Base-by-base conservation (phyloP, 2,329 filamentous ascomycete species). In the Neofusicoccum parvum region DNA sequence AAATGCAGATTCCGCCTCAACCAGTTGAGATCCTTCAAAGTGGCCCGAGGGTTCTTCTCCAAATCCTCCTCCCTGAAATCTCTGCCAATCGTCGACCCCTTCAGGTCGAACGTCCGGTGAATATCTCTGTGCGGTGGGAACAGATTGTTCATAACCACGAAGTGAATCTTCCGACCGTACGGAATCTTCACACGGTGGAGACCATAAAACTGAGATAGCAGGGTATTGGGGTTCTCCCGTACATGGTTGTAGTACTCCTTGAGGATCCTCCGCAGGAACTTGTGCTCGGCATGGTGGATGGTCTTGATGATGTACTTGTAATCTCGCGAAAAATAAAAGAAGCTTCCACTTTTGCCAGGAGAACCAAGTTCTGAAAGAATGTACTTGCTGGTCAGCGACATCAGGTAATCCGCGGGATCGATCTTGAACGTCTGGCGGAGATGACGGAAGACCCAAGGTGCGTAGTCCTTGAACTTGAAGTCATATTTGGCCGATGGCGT, bases 251-350 rank as follows among this genome's bases (percentile, higher is more conserved):
- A 97, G 80, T 99, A 99, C 67, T 98, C 92, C 75, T 90, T 92
- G 65, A 96, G 82, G 66, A 94, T 91, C 78, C 90, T 93, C 60
- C 92, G 85, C 56, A 96, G 84, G 69, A 94, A 94, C 73, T 94
- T 94, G 82, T 94, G 92, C 79, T 99, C 95, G 71, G 88, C 88
- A 73, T 98, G 95, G 76, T 99, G 95, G 71, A 99, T 98, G 23
- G 95, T 99, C 81, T 99, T 99, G 86, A 99, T 99, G 80, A 99
- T 99, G 81, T 99, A 99, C 80, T 97, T 98, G 85, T 99, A 99
- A 80, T 99, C 95, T 73, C 95, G 87, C 54, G 95, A 98, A 81
- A 98, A 99, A 83, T 99, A 99, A 82, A 99, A 99, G 82, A 99
- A 99, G 79, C 94, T 98, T 70, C 95, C 95, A 78, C 94, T 97